These are phyloP conservation scores for Sanghuangporus weigelae DNA, from an alignment of 1,284 basidiomycete species.

Conservation along the genomic window DNA sequence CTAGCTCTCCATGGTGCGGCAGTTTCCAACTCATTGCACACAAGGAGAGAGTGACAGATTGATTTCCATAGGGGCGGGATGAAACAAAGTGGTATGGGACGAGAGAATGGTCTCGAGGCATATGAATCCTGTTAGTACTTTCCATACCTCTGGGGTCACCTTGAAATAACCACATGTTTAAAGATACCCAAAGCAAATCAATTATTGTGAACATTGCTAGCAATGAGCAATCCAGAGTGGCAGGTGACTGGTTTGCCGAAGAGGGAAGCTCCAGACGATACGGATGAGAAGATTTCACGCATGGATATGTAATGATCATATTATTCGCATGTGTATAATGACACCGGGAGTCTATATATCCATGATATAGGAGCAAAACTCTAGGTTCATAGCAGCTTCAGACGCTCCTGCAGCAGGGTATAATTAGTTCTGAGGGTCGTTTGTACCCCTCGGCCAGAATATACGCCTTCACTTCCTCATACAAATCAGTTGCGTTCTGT, in stretches of 20 bases:
- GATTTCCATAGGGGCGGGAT: constrained; percentile 62
- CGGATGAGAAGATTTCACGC: background rate
- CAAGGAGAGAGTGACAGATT: background rate
- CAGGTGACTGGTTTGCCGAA: constrained; percentile 78
- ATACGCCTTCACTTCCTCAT: constrained; percentile 10
- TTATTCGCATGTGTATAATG: too few species aligned
- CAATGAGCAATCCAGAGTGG: constrained; percentile 46
- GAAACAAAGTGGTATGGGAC: constrained; percentile 78
- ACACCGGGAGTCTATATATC: too few species aligned
- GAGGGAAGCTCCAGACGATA: constrained; percentile 32
- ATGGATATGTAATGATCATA: background rate
- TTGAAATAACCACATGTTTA: constrained; percentile 6
- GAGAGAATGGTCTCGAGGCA: constrained; percentile 79
- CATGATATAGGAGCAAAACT: too few species aligned
- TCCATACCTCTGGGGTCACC: background rate
- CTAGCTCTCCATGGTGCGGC: constrained; percentile 75
- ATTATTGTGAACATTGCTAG: constrained; percentile 65
- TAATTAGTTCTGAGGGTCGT: background rate
- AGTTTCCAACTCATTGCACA: background rate
- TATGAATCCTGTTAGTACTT: constrained; percentile 60
- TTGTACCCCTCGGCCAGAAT: constrained; percentile 17
- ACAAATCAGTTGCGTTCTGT: constrained; percentile 14
- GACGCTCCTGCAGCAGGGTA: background rate
- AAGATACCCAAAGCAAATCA: constrained; percentile 80
- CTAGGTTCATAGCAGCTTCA: background rate